Conservation (phyloP, 371 early-diverging fungal species). For the Circinella umbellata region DNA sequence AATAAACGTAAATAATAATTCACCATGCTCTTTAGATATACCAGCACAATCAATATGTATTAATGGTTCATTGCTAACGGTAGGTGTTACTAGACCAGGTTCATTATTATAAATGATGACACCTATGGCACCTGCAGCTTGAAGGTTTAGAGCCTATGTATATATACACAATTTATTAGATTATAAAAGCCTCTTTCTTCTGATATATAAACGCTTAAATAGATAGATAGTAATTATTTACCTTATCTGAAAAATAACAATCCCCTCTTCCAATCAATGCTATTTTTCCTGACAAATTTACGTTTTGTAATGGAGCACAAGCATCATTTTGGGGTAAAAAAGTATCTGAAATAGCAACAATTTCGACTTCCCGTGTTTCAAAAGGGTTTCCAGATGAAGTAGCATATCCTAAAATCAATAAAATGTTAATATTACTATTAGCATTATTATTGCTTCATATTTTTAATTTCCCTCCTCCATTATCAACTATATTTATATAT, state of each 20-base stretch:
- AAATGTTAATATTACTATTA: too few relatives aligned
- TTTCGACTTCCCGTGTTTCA: constrained; percentile 11
- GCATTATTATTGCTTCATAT: neutral
- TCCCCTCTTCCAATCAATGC: constrained; percentile 66
- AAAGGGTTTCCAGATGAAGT: constrained; percentile 32
- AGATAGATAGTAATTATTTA: constrained; percentile 1
- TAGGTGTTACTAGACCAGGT: constrained; percentile 39
- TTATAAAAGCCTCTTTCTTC: too few relatives aligned
- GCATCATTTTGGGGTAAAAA: constrained; percentile 43
- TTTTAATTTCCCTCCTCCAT: neutral
- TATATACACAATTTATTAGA: too few relatives aligned
- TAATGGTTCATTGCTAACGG: constrained; percentile 15
- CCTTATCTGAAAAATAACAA: constrained; percentile 55
- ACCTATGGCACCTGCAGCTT: constrained; percentile 66
- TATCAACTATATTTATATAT: neutral
- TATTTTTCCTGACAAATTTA: constrained; percentile 51
- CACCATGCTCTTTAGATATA: constrained; percentile 45
- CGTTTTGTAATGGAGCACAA: constrained; percentile 37
- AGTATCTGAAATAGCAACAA: constrained; percentile 27
- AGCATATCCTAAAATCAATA: constrained; percentile 26
- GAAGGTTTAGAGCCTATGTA: constrained; percentile 49
- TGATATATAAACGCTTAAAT: too few relatives aligned
- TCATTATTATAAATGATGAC: constrained; percentile 56
- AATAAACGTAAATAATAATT: constrained; percentile 23
- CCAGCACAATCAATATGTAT: constrained; percentile 48